Evolutionary conservation across 768 basidiomycete species (phyloP).

Genomic region (Strobilomyces echinocephalus): DNA sequence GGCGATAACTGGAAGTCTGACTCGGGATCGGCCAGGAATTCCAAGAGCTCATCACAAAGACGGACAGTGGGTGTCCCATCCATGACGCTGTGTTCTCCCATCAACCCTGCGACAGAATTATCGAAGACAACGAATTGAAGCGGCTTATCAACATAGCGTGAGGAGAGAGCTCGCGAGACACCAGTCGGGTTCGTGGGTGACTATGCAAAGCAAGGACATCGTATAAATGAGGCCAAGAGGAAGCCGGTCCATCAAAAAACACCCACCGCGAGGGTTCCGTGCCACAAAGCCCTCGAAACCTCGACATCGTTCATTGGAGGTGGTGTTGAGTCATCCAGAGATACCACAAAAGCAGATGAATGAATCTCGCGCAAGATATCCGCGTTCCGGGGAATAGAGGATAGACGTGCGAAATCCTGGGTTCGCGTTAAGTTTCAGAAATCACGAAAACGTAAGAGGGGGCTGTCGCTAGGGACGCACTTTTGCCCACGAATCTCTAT

Average conservation of each 20-base stretch:
- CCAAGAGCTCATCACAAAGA: constrained; percentile 65
- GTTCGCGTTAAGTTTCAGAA: not conserved
- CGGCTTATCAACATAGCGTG: constrained; percentile 90
- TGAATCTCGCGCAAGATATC: constrained; percentile 68
- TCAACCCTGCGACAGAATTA: constrained; percentile 74
- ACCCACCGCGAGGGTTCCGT: constrained; percentile 57
- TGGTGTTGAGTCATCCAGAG: constrained; percentile 58
- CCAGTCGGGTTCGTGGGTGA: constrained; percentile 20
- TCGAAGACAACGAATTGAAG: constrained; percentile 82
- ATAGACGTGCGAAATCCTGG: constrained; percentile 63
- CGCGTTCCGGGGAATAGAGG: constrained; percentile 56
- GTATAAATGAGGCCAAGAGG: not conserved
- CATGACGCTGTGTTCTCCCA: constrained; percentile 94
- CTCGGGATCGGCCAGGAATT: constrained; percentile 49
- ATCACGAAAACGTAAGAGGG: not conserved
- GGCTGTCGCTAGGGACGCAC: constrained; percentile 22
- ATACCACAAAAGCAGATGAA: constrained; percentile 81
- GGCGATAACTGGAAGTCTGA: constrained; percentile 56
- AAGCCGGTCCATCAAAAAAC: constrained; percentile 1
- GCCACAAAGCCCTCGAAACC: constrained; percentile 74
- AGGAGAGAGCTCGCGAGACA: constrained; percentile 49
- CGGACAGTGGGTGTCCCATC: constrained; percentile 81
- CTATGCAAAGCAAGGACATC: constrained; percentile 1
- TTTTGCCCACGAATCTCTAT: constrained; percentile 90
- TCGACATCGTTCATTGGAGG: constrained; percentile 47